Base-by-base conservation (phyloP, 495 filamentous ascomycete species). In the Opeltia flavorubescens region DNA sequence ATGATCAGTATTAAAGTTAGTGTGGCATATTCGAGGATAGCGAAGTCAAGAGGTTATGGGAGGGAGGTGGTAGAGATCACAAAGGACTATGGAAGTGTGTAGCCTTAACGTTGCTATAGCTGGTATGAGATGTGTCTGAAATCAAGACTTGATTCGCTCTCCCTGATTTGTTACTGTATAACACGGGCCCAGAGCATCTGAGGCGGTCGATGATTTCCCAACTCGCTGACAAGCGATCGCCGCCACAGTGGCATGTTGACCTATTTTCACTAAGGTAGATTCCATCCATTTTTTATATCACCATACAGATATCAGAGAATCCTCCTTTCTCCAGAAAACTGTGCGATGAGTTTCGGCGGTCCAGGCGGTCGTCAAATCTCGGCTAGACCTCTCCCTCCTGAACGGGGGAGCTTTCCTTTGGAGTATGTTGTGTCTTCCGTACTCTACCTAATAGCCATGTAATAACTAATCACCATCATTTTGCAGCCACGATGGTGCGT, bases 351-450 rank as follows among this genome's bases (percentile, higher is more conserved):
- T 56, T 93, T 91, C 62, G 88, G 88, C 55, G 74, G 74, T 44
- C 88, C 88, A 5, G 88, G 88, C 48, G 74, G 80, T 50, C 71
- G 78, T 29, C 74, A 80, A 36, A 72, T 75, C 20, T 73, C 78
- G 50, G 62, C 64, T 43, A 93, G 88, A 59, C 88, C 88, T 29
- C 71, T 69, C 13, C 88, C 88, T 78, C 91, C 91, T 0, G 86
- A 98, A 62, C 83, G 91, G 46, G 91, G 91, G 36, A 93, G 86
- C 61, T 98, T 98, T 57, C 91, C 91, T 20, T 79, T 98, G 36
- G 91, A 98, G 59, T 89, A 95, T 53, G 87, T 89, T 59, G 67
- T 52, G 39, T 44, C 47, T 44, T 24, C 26, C 21, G 13, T 40
- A 4, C 43, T 13, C 21, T 33, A 7, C 35, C 27, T 5, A 40